Percentiles rank a stretch among this genome's conserved stretches.
These are phyloP conservation scores for Jatropha multifida DNA, from an alignment of 441 rosid genomes.

Conservation along the genomic window DNA sequence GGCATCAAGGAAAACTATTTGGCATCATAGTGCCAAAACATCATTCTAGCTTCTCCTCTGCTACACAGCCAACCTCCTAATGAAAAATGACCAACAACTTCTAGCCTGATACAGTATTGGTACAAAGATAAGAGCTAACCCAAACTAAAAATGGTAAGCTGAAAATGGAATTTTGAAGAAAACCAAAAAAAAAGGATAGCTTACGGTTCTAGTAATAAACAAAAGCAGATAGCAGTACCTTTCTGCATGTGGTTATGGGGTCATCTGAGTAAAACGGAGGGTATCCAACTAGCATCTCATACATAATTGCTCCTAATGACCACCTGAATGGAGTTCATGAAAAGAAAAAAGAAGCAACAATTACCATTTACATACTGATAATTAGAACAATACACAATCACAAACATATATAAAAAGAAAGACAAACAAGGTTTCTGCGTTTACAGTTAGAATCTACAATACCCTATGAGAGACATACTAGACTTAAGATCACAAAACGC, in stretches of 20 bases:
- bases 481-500: slow-evolving; percentile 4
- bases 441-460: slow-evolving; percentile 17
- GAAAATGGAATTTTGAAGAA: background rate
- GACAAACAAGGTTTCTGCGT: slow-evolving; percentile 11
- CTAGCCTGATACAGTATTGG: slow-evolving; percentile 1
- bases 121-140: background rate
- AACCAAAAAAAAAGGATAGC: background rate
- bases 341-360: slow-evolving; percentile 12
- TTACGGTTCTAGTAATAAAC: background rate
- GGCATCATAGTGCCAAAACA: slow-evolving; percentile 1
- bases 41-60: slow-evolving; percentile 12
- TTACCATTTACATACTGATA: background rate
- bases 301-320: slow-evolving; percentile 98
- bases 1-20: slow-evolving; percentile 2
- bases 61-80: slow-evolving; percentile 7
- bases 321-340: slow-evolving; percentile 57
- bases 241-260: slow-evolving; percentile 86
- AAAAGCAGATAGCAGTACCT: slow-evolving; percentile 43
- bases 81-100: background rate
- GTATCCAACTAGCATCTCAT: slow-evolving; percentile 97
- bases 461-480: slow-evolving; percentile 9
- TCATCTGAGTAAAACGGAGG: slow-evolving; percentile 98
- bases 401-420: background rate
- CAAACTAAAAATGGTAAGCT: background rate
- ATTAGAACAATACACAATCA: slow-evolving; percentile 8